phyloP scores from a whole-genome alignment of 2,329 filamentous ascomycete genomes.

The Penicillium sp. region DNA sequence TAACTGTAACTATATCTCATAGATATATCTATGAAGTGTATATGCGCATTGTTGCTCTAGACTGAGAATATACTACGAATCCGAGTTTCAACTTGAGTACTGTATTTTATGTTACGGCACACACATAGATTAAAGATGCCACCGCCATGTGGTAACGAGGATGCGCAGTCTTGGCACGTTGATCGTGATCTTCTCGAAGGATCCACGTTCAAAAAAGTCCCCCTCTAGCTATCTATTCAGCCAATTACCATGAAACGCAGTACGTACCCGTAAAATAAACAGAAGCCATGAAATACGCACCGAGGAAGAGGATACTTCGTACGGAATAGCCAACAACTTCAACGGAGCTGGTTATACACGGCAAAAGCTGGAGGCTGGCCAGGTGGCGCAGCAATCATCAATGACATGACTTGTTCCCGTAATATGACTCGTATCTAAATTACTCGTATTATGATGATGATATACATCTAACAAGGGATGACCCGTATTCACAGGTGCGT shows the following conservation, averaged over 20 bases:
- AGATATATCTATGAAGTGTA: no score
- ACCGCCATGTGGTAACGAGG: constrained; percentile 8
- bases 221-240: no score
- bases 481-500: background rate
- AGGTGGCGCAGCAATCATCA: background rate
- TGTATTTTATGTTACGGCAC: no score
- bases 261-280: background rate
- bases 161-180: constrained; percentile 4
- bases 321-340: no score
- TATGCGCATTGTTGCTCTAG: background rate
- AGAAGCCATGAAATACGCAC: background rate
- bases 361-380: background rate
- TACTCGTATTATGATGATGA: no score
- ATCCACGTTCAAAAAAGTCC: no score
- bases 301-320: no score
- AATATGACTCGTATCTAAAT: background rate
- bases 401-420: background rate
- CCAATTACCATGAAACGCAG: no score
- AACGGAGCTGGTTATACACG: background rate
- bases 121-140: background rate
- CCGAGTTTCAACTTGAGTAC: background rate
- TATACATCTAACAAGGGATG: background rate
- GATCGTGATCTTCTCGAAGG: constrained; percentile 10
- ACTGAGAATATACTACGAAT: background rate
- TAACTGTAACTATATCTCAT: no score